Evolutionary conservation across 1,139 yeast species (phyloP), one percentile per base, ranked within the genome.

Genomic region (Candida albicans): DNA sequence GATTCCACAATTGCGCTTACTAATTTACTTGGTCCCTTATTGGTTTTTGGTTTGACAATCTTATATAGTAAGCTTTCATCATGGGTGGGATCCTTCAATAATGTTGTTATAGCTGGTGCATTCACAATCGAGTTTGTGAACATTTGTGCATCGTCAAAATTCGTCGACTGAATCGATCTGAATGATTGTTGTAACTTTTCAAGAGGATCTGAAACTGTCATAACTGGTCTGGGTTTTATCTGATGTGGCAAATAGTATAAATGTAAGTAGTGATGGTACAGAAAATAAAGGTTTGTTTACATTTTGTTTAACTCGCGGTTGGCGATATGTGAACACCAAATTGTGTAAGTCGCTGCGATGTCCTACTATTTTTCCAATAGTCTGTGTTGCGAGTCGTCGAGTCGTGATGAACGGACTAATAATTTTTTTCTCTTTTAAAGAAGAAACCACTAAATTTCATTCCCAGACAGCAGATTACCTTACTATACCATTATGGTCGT

Each of bases 71-170:
- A 62, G 25, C 67, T 75, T 52, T 83, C 90, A 39, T 75, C 76
- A 1, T 58, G 58, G 29, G 79, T 79, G 2, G 87, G 81, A 58
- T 83, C 89, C 50, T 83, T 73, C 28, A 84, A 65, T 33, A 84
- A 63, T n/a, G 72, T 64, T 5, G 84, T 81, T 46, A 83, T 81
- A 32, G 76, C 75, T 1, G 84, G 84, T 30, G 74, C 66, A 29
- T 70, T 63, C 9, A 80, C 70, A 15, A 83, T 65, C 5, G 90
- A 82, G 54, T 83, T 83, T 33, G 88, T 80, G 61, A 84, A 84
- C 30, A 80, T 73, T 1, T 87, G 87, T 0, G 86, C 77, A 0
- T 73, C 67, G 2, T 70, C 58, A 55, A 81, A 81, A 43, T 74
- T 61, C 8, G 73, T 65, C 2, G 68, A 43, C 27, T 57, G 53